A percentile compares a stretch with the other conserved stretches of the same genome.
These are phyloP conservation scores for Calophaca sinica DNA, from an alignment of 306 rosid genomes.

Conservation along the genomic window DNA sequence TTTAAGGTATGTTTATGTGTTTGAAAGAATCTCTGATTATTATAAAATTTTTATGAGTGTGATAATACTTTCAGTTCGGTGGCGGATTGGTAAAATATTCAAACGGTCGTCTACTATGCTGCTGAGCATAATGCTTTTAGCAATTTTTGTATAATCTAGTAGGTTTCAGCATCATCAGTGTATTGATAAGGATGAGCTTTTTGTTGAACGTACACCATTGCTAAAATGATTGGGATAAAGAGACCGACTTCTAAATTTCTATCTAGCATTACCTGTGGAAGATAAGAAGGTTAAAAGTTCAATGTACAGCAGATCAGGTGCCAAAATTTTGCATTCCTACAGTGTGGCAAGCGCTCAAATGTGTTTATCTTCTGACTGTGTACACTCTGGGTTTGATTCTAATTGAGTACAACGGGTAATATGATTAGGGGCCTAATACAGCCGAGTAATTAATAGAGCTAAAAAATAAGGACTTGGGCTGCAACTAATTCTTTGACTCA, in stretches of 20 bases:
- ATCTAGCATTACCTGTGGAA: not conserved
- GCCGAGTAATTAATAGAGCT: not conserved
- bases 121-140: not conserved
- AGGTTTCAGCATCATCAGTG: not conserved
- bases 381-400: not conserved
- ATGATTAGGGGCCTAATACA: not conserved
- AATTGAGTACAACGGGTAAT: not conserved
- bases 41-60: not conserved
- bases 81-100: not conserved
- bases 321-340: not conserved
- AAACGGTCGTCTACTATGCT: not conserved
- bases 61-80: no score
- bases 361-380: not conserved
- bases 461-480: not conserved
- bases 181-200: not conserved
- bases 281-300: not conserved
- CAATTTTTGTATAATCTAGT: not conserved
- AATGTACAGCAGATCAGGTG: not conserved
- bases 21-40: not conserved
- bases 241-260: not conserved
- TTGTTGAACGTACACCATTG: not conserved
- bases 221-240: not conserved
- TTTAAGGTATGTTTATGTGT: slow-evolving; percentile 12
- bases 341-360: not conserved
- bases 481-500: not conserved